phyloP scores from a whole-genome alignment of 2,329 filamentous ascomycete species.

The Calonectria pteridis region DNA sequence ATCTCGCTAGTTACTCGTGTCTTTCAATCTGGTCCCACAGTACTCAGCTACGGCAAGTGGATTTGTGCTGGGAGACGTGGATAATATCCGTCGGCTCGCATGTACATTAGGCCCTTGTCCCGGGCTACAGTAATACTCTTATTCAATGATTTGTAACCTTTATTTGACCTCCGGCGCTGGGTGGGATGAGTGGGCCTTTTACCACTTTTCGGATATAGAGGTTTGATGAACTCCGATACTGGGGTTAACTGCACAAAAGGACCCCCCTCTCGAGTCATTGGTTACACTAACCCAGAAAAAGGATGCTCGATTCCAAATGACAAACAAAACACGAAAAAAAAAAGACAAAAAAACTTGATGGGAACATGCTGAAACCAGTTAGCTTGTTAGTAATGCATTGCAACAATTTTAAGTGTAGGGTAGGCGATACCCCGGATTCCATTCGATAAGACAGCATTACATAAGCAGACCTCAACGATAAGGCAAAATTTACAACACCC shows the following conservation, averaged over 20 bases:
- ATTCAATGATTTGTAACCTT: not conserved
- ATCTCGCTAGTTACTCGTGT: not conserved
- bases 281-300: not conserved
- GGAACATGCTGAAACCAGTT: not conserved
- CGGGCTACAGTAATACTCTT: too few species aligned
- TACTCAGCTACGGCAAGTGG: not conserved
- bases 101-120: not conserved
- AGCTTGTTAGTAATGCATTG: not conserved
- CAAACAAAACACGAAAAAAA: not conserved
- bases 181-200: not conserved
- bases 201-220: not conserved
- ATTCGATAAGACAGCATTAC: conserved; percentile 33
- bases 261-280: not conserved
- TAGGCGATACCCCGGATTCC: conserved; percentile 16
- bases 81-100: not conserved
- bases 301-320: too few species aligned
- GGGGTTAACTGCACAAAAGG: not conserved
- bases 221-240: not conserved
- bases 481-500: conserved; percentile 45
- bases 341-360: not conserved
- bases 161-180: not conserved
- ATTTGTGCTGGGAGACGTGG: not conserved
- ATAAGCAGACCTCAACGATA: conserved; percentile 40
- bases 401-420: conserved; percentile 29
- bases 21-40: not conserved